Evolutionary conservation across 768 basidiomycete species (phyloP), one percentile per base, ranked within the genome.

Genomic region (Hygrophorus pudorinus): DNA sequence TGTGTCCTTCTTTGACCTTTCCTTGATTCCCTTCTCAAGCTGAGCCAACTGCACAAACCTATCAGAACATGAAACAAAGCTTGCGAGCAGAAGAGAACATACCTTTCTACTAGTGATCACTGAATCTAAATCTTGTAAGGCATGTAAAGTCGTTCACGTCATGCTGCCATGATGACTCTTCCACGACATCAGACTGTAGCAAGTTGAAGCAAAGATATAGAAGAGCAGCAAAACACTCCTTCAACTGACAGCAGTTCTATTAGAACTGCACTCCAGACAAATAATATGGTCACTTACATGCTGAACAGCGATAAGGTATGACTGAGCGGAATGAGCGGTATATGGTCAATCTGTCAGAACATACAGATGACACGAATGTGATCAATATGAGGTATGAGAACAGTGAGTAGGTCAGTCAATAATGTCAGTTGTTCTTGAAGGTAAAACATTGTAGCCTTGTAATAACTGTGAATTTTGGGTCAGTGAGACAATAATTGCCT

Each of bases 401-500:
- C 92, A 30, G 86, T 84, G 31, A 99, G 71, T n/a, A n/a, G n/a
- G n/a, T n/a, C n/a, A n/a, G n/a, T n/a, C n/a, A n/a, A n/a, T n/a
- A n/a, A n/a, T n/a, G 79, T 87, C 0, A 96, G 94, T 57, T 98
- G 91, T 57, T 93, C 84, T 66, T 85, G 82, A 13, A 94, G 75
- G 65, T 97, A 97, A 75, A 96, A 94, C 3, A 83, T 83, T 52
- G 96, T 71, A n/a, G 89, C 80, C 62, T 92, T 92, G 75, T 98
- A 97, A 66, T 96, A 97, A 51, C 88, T 90, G 47, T 35, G 41
- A 41, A 38, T 18, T 32, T 37, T 7, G 7, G 7, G 35, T 35
- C 21, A 5, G 17, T n/a, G n/a, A n/a, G n/a, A n/a, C 44, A 55
- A 48, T 42, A 46, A 38, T 11, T 35, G 41, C 10, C 14, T 16